Base-by-base conservation (phyloP, 192 early-diverging fungal genomes). In the Podila verticillata region DNA sequence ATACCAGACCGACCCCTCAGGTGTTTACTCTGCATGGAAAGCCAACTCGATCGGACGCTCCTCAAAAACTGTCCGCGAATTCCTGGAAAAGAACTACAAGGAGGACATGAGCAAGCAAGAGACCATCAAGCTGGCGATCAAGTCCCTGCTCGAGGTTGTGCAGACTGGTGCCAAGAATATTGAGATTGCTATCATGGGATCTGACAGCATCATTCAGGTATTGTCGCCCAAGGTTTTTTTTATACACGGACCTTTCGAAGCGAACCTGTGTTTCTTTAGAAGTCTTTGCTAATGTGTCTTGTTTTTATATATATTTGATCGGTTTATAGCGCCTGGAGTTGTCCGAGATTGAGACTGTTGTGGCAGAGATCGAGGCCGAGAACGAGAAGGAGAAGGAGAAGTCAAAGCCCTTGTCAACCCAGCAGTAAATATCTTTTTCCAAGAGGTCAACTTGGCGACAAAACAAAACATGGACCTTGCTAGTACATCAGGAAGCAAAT, bases 131-230 rank as follows among this genome's bases (percentile, higher is more conserved):
- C 88, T 99, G 35, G 88, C 96, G 5, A 91, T 98, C 75, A 93
- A 92, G 79, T 94, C 95, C 60, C 83, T 99, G 72, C 85, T 99
- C 57, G 98, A 98, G 88, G 95, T 99, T 70, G 98, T 99, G 63
- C 98, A 99, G 89, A 99, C 96, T 5, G 98, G 98, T 47, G 94
- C 98, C 65, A 99, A 99, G 90, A 99, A 99, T 83, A 99, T 99
- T 86, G 98, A 99, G 79, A 93, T 99, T 75, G 93, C 95, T 17
- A 87, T 95, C 24, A 97, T 98, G 94, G 94, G 92, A 48, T 73
- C 84, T 22, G 93, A 96, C 69, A 86, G 90, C 62, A 82, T 87
- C 29, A 75, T 92, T 19, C 90, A 91, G 87, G 92, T 94, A 84
- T 7, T 17, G 39, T 44, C n/a, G 39, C 13, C 10, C 4, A 10